Evolutionary conservation across 2,329 filamentous ascomycete genomes (phyloP), one percentile per base, ranked within the genome.

Genomic region (Fusarium chaquense): DNA sequence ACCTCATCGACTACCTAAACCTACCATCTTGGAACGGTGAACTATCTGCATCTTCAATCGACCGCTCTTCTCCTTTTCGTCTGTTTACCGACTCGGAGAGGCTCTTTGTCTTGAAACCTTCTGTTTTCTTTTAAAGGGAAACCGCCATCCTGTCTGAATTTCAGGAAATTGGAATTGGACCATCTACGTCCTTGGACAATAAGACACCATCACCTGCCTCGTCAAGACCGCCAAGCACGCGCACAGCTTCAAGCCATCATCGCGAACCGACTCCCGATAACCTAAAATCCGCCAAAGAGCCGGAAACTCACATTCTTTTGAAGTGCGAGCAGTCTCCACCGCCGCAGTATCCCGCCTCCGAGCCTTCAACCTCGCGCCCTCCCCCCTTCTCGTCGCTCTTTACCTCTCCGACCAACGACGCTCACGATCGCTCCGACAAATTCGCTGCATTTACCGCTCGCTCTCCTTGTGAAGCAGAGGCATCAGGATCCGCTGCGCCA

Each of bases 341-440:
- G 69, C 88, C 88, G 53, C 84, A 84, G 76, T 90, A 90, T 78
- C 86, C 86, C 63, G 79, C 80, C 65, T 85, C 85, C 58, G 86
- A 88, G 77, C 81, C 85, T 36, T 86, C 83, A 61, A 81, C 82
- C 61, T 84, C 83, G 51, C 82, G 81, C 43, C 87, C 86, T 58
- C 88, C 87, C 65, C 84, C 88, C 33, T 90, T 90, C 75, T 89
- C 86, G 60, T 89, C 87, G 63, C 84, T 89, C 78, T 89, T 86
- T 78, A 81, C 81, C 41, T 81, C 80, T 68, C 66, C 71, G 41
- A 54, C 67, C 20, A 69, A 73, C 65, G 78, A 82, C 76, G 77
- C 78, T 59, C 78, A 77, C 65, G 79, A 81, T 67, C 69, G 75
- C 52, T 70, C 76, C 53, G 71, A 72, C 62, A 77, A 79, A 75